These are phyloP conservation scores for Globisporangium uncinulatum DNA, from an alignment of 352 stramenopile species.

Conservation along the genomic window DNA sequence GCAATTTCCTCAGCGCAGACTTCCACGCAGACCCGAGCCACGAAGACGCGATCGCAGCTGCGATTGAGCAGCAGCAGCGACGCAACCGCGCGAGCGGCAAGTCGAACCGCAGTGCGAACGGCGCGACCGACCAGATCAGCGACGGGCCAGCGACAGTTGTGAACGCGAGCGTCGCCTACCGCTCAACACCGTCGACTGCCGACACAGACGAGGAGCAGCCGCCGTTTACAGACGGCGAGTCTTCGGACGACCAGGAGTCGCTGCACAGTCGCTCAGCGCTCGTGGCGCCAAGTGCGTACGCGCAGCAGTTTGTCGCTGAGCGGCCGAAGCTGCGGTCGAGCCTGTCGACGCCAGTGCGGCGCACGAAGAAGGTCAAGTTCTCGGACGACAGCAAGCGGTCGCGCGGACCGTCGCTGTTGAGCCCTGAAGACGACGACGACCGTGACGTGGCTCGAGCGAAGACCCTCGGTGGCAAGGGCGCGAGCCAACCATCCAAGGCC, in stretches of 20 bases:
- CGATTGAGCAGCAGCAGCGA: conserved; percentile 1
- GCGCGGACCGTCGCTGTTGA: background rate
- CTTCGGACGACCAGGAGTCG: background rate
- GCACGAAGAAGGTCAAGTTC: conserved; percentile 13
- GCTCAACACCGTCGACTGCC: conserved; percentile 19
- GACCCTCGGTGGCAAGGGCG: conserved; percentile 21
- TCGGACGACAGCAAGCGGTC: too few species aligned
- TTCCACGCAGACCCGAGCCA: conserved; percentile 17
- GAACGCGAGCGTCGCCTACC: conserved; percentile 11
- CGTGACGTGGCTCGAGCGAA: conserved; percentile 14
- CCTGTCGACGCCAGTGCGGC: conserved; percentile 1
- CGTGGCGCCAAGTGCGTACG: background rate
- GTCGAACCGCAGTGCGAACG: background rate
- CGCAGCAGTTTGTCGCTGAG: background rate
- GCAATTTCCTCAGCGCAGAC: conserved; percentile 16
- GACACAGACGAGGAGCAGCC: conserved; percentile 15
- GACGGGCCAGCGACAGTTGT: conserved; percentile 13
- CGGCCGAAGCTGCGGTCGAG: background rate
- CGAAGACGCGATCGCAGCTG: conserved; percentile 6
- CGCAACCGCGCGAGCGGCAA: background rate
- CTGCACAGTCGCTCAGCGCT: background rate
- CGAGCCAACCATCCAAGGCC: conserved; percentile 17
- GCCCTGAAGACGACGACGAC: background rate
- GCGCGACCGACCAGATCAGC: conserved; percentile 8
- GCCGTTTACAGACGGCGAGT: conserved; percentile 1